These are phyloP conservation scores for Fusarium cicatricum DNA, from an alignment of 2,329 filamentous ascomycete species.

Conservation along the genomic window DNA sequence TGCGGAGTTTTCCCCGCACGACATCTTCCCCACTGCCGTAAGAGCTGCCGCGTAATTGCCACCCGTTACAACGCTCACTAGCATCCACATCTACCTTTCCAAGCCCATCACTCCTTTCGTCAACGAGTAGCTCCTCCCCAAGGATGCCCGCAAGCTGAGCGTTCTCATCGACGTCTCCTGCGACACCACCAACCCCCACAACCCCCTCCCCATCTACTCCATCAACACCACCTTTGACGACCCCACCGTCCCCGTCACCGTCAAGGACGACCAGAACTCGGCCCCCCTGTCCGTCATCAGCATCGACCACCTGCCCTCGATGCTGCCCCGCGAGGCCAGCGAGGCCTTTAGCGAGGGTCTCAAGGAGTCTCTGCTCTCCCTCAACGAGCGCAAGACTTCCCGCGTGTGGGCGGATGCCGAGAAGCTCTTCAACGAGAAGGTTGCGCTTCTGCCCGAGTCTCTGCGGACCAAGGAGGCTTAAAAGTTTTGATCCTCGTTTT, in stretches of 20 bases:
- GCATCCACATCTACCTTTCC: slow-evolving; percentile 73
- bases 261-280: slow-evolving; percentile 58
- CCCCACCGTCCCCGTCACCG: slow-evolving; percentile 80
- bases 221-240: slow-evolving; percentile 87
- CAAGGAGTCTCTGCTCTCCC: slow-evolving; percentile 76
- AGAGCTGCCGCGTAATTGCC: neutral
- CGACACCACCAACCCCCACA: slow-evolving; percentile 77
- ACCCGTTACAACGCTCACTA: neutral
- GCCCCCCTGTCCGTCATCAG: slow-evolving; percentile 80
- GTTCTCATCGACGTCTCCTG: slow-evolving; percentile 84
- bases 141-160: slow-evolving; percentile 73
- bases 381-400: slow-evolving; percentile 77
- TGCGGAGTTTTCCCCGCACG: too few species aligned
- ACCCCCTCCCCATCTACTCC: slow-evolving; percentile 79
- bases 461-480: slow-evolving; percentile 37
- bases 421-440: slow-evolving; percentile 85
- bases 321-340: slow-evolving; percentile 85
- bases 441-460: slow-evolving; percentile 48
- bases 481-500: slow-evolving; percentile 8
- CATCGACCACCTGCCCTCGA: slow-evolving; percentile 84
- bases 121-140: slow-evolving; percentile 70
- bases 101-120: slow-evolving; percentile 82
- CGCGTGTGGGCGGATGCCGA: slow-evolving; percentile 88
- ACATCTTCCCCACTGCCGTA: slow-evolving; percentile 77
- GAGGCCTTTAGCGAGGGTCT: slow-evolving; percentile 85